Evolutionary conservation across 2,329 filamentous ascomycete species (phyloP).

Genomic region (Tympanopsis confertula): DNA sequence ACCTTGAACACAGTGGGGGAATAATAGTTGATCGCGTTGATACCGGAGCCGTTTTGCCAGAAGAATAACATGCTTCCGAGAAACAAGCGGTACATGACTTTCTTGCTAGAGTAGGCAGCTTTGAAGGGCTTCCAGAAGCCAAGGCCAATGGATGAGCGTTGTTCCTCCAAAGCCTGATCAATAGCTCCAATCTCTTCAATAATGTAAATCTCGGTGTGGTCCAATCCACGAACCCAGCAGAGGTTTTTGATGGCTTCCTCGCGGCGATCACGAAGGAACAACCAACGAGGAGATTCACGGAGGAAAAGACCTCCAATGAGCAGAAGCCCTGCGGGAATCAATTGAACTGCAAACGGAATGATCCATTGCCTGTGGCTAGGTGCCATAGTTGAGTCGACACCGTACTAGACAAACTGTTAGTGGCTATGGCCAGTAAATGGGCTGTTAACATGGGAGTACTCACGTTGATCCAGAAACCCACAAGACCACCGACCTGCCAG

Average conservation of each 20-base stretch:
- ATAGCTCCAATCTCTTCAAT: conserved; percentile 63
- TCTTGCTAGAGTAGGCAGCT: conserved; percentile 36
- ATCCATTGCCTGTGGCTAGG: conserved; percentile 44
- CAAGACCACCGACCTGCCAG: conserved; percentile 51
- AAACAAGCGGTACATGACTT: conserved; percentile 60
- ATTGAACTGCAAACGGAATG: conserved; percentile 53
- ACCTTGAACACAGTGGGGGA: conserved; percentile 53
- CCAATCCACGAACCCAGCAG: conserved; percentile 53
- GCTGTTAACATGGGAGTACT: conserved; percentile 13
- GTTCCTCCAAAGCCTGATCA: conserved; percentile 57
- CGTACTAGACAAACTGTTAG: conserved; percentile 28
- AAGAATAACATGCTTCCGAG: conserved; percentile 65
- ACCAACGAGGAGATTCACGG: conserved; percentile 58
- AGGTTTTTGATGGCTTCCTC: conserved; percentile 46
- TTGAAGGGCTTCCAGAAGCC: conserved; percentile 68
- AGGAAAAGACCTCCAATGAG: conserved; percentile 47
- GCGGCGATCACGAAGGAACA: conserved; percentile 48
- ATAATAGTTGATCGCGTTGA: conserved; percentile 73
- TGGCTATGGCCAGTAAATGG: background rate
- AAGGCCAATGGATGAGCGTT: conserved; percentile 47
- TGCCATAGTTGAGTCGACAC: conserved; percentile 37
- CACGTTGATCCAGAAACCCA: conserved; percentile 53
- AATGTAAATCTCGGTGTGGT: conserved; percentile 49
- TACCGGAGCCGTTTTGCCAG: conserved; percentile 67
- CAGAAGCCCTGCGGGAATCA: conserved; percentile 54